Conservation (phyloP, 768 basidiomycete species). For the Macrolepiota albuminosa region DNA sequence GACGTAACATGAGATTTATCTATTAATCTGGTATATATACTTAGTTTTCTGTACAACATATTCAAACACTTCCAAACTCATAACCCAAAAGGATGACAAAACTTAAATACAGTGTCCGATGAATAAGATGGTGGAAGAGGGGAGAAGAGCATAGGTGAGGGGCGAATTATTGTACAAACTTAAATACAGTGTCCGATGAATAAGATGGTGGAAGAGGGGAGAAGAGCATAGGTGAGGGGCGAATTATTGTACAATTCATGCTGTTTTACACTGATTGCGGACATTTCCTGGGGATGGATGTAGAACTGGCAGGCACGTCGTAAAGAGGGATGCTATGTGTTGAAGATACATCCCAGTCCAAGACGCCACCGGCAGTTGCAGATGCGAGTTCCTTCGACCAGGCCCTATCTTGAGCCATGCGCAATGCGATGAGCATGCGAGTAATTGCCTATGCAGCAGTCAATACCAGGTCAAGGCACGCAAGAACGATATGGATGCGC, state of each 20-base stretch:
- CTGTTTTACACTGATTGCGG: conserved; percentile 11
- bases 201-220: too few relatives aligned
- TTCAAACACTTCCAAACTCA: background rate
- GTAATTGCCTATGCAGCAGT: conserved; percentile 20
- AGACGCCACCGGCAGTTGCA: conserved; percentile 25
- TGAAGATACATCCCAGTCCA: conserved; percentile 38
- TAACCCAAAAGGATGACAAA: background rate
- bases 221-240: background rate
- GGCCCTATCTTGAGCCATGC: conserved; percentile 36
- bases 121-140: too few relatives aligned
- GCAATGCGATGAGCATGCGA: conserved; percentile 33
- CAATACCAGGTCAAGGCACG: background rate
- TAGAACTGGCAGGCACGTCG: conserved; percentile 17
- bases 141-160: too few relatives aligned
- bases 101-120: background rate
- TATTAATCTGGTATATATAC: background rate
- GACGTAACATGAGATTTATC: background rate
- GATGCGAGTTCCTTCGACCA: conserved; percentile 32
- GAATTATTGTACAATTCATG: conserved; percentile 8
- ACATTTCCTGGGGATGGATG: conserved; percentile 12
- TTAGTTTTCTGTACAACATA: background rate
- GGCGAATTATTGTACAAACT: too few relatives aligned
- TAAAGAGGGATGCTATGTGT: conserved; percentile 27
- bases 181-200: background rate
- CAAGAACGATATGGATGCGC: background rate